These are phyloP conservation scores for Sphaerulina musiva DNA, from an alignment of 2,329 filamentous ascomycete species.

Conservation along the genomic window DNA sequence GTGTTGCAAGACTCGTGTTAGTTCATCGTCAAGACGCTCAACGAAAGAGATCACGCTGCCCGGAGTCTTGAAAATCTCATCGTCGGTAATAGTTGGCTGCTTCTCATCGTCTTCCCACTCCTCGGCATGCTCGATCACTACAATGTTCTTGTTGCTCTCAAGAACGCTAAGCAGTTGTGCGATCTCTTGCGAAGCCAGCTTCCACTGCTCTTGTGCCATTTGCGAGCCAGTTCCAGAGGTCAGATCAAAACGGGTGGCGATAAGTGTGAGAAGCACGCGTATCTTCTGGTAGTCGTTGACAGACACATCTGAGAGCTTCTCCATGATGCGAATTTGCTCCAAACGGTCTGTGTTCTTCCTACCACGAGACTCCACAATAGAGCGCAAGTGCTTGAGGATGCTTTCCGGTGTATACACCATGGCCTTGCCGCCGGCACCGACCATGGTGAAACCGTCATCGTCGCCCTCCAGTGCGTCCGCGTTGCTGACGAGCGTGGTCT, in stretches of 20 bases:
- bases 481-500: conserved; percentile 46
- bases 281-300: conserved; percentile 89
- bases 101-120: conserved; percentile 99
- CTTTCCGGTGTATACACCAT: conserved; percentile 93
- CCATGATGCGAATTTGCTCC: conserved; percentile 96
- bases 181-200: conserved; percentile 83
- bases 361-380: conserved; percentile 89
- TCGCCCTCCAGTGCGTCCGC: conserved; percentile 52
- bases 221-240: conserved; percentile 69
- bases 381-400: conserved; percentile 92
- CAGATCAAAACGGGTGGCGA: conserved; percentile 91
- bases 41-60: conserved; percentile 92
- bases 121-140: conserved; percentile 86
- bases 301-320: conserved; percentile 86
- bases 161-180: conserved; percentile 69
- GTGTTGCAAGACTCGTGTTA: conserved; percentile 90
- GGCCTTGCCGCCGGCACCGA: conserved; percentile 81
- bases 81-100: conserved; percentile 63
- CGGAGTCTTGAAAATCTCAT: conserved; percentile 81
- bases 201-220: conserved; percentile 97
- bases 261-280: conserved; percentile 80
- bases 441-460: conserved; percentile 81
- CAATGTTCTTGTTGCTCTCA: conserved; percentile 69
- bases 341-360: conserved; percentile 96
- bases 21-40: conserved; percentile 92